Conservation (phyloP, 306 rosid species). For the Cyclanthera cordifolia region DNA sequence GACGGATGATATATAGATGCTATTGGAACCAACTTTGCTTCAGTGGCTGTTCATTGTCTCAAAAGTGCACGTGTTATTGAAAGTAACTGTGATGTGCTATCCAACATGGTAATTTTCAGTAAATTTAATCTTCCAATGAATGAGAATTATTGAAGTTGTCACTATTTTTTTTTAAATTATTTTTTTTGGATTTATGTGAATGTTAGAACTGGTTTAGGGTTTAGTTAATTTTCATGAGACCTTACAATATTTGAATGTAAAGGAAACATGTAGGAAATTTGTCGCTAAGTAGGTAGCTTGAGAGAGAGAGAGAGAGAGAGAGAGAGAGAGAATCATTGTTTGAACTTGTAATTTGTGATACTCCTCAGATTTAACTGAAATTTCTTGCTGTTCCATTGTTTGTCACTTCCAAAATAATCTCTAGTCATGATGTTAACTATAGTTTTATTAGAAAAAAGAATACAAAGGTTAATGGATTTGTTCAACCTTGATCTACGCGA, state of each 20-base stretch:
- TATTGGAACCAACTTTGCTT: not conserved
- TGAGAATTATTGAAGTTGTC: not conserved
- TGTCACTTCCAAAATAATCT: not conserved
- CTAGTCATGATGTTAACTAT: not conserved
- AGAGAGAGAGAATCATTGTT: not conserved
- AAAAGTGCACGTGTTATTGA: no score
- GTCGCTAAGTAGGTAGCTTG: no score
- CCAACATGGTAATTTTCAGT: not conserved
- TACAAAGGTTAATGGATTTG: not conserved
- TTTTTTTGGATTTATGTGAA: no score
- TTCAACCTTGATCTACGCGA: not conserved
- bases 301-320: no score
- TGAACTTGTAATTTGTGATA: not conserved
- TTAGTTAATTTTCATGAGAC: no score
- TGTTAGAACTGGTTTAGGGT: no score
- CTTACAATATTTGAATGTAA: no score
- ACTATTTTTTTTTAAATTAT: no score
- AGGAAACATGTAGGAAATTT: no score
- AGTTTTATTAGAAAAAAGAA: not conserved
- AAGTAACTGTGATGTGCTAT: not conserved
- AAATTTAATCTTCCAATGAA: not conserved
- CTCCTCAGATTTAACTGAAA: not conserved
- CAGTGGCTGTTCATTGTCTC: not conserved
- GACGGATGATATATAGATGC: no score
- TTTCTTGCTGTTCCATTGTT: not conserved